Evolutionary conservation across 148 eudicot genomes (phyloP), one percentile per base, ranked within the genome.

Genomic region (Drosera capensis): DNA sequence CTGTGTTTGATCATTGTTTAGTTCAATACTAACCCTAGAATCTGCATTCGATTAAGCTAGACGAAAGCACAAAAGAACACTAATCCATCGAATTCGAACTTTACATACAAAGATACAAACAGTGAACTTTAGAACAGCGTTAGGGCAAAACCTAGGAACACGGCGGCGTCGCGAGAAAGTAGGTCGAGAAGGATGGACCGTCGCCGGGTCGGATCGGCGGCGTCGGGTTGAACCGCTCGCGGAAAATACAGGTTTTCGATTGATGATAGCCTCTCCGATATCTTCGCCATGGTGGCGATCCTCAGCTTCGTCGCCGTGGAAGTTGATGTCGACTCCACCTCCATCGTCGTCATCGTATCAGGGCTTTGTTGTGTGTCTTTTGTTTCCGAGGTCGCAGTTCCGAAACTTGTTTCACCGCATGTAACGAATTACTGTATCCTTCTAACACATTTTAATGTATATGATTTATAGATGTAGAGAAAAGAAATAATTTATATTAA

Each of bases 231-330:
- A 43, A 72, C 52, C 23, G 79, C 72, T 41, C 78, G 82, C 1
- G 97, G 95, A 35, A 80, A 90, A 54, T 90, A 90, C 24, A 90
- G 74, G 57, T 78, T 67, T 1, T 90, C 95, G 14, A 84, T 38
- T 24, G 51, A 42, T 13, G 93, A 90, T 17, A 90, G 37, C 39
- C 97, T 60, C 14, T 57, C 79, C 1, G 81, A 52, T 21, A 86
- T 73, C 44, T 31, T 63, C 40, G 78, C 93, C 59, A 53, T 71
- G 40, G 75, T 56, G 54, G 63, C 68, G 22, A 14, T 50, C 19
- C 73, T 56, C 18, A 70, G 25, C 30, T 20, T 48, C 53, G 23
- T 23, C 60, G 8, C 17, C 35, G 46, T 43, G n/a, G n/a, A n/a
- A n/a, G n/a, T n/a, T n/a, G n/a, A n/a, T n/a, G n/a, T n/a, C n/a